A percentile compares a stretch with the other conserved stretches of the same genome.
Conservation (phyloP, 176 grass and related monocot species). For the Saccharum spontaneum region DNA sequence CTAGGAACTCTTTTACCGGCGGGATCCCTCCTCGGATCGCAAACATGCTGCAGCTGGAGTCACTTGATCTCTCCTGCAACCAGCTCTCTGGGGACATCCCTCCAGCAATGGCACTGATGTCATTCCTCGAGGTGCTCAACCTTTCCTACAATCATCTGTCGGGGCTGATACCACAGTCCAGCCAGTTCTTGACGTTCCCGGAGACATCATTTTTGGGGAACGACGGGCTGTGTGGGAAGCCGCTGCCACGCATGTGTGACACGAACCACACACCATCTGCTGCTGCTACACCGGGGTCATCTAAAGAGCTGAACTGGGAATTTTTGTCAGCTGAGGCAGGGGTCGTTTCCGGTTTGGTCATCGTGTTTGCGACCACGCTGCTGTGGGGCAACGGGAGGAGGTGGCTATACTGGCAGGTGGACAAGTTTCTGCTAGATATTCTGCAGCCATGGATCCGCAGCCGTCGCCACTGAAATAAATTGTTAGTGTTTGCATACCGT, state of each 20-base stretch:
- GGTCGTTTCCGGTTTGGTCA: background rate
- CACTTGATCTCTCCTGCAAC: background rate
- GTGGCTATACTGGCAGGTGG: background rate
- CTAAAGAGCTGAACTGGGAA: background rate
- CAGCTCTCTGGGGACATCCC: background rate
- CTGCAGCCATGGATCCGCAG: background rate
- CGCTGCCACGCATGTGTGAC: background rate
- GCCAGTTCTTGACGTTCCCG: background rate
- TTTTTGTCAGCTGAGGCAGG: background rate
- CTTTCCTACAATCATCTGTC: slow-evolving; percentile 8
- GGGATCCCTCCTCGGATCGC: background rate
- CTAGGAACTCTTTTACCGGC: background rate
- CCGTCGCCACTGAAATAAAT: background rate
- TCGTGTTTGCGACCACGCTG: background rate
- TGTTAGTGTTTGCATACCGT: background rate
- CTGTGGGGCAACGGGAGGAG: background rate
- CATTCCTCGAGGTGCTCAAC: slow-evolving; percentile 13
- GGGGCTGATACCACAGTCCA: background rate
- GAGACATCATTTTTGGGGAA: background rate
- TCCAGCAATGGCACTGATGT: background rate
- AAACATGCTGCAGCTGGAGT: background rate
- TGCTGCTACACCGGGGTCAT: background rate
- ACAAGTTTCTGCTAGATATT: background rate
- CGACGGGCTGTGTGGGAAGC: background rate
- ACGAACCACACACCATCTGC: background rate